Conservation (phyloP, 1,284 basidiomycete genomes). For the Sporisorium iseilematis-ciliati region DNA sequence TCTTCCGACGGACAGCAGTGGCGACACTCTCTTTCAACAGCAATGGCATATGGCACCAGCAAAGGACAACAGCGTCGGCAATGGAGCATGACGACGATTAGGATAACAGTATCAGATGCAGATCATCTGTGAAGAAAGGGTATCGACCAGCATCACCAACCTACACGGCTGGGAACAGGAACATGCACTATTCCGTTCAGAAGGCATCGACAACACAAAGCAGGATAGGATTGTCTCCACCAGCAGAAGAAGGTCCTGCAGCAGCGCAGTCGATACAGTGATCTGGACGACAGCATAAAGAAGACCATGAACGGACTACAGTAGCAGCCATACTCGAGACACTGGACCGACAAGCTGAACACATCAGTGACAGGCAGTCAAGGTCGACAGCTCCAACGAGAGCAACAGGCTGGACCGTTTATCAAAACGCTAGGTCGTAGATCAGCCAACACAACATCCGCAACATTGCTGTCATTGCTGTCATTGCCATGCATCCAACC, state of each 20-base stretch:
- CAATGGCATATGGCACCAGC: constrained; percentile 5
- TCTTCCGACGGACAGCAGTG: constrained; percentile 7
- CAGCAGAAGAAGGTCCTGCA: neutral
- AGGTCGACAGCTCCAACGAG: neutral
- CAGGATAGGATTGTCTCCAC: too few species aligned
- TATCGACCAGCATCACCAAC: neutral
- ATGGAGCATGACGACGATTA: too few species aligned
- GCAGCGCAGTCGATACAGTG: neutral
- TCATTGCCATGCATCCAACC: constrained; percentile 6
- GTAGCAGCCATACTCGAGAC: neutral
- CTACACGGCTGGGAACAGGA: neutral
- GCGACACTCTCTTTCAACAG: constrained; percentile 24
- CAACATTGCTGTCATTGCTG: neutral
- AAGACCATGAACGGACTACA: neutral
- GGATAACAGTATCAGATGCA: constrained; percentile 1
- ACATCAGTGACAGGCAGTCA: neutral
- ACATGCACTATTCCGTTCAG: neutral
- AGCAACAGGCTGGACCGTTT: neutral
- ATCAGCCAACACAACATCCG: neutral
- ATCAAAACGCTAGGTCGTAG: too few species aligned
- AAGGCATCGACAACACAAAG: neutral
- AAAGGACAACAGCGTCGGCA: constrained; percentile 5
- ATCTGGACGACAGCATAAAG: neutral
- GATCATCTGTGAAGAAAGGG: neutral
- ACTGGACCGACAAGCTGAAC: neutral